Conservation (phyloP, 2,329 filamentous ascomycete species). For the Aspergillus persii region DNA sequence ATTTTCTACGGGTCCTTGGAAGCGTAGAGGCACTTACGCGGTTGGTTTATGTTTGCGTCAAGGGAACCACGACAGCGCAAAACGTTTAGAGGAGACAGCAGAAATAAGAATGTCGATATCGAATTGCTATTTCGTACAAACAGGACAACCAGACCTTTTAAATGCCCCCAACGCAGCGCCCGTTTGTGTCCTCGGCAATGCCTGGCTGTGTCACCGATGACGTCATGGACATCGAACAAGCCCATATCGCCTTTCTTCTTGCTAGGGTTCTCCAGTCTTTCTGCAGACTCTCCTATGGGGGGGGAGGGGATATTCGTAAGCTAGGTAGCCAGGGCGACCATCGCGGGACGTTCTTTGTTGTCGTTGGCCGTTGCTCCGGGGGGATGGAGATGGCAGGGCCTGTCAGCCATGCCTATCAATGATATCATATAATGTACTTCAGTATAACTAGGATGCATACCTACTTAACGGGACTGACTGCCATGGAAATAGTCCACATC, state of each 20-base stretch:
- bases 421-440: no score
- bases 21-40: neutral
- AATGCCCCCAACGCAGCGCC: neutral
- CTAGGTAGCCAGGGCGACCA: neutral
- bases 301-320: neutral
- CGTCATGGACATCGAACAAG: conserved; percentile 9
- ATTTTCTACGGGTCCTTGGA: neutral
- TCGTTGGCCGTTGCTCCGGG: no score
- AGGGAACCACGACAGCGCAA: no score
- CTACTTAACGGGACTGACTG: no score
- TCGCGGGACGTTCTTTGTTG: neutral
- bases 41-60: neutral
- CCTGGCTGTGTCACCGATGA: conserved; percentile 8
- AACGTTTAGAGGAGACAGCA: no score
- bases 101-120: neutral
- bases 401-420: no score
- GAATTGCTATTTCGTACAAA: neutral
- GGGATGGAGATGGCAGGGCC: no score
- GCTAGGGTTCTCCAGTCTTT: neutral
- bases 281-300: neutral
- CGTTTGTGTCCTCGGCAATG: neutral
- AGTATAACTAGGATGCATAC: no score
- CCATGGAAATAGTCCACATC: no score
- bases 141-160: neutral
- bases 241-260: neutral